A percentile compares a stretch with the other conserved stretches of the same genome.
Evolutionary conservation across 2,329 filamentous ascomycete species (phyloP).

Genomic region (Xylariaceae sp.): DNA sequence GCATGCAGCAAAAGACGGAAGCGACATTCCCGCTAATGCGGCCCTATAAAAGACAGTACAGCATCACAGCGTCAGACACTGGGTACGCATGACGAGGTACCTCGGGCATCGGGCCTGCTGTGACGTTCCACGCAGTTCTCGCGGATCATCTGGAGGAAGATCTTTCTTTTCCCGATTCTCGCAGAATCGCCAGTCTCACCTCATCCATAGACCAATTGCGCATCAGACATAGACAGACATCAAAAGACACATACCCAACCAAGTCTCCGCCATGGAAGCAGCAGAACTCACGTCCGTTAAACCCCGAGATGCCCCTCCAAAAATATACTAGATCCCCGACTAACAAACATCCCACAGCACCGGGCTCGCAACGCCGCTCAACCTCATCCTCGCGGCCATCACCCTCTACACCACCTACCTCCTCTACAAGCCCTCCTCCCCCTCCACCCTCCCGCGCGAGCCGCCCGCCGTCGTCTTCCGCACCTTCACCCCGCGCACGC

Average conservation of each 20-base stretch:
- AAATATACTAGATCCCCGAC: not conserved
- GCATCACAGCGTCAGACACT: not conserved
- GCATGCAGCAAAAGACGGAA: not conserved
- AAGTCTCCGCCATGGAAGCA: slow-evolving; percentile 44
- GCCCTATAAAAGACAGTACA: not conserved
- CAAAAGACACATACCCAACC: slow-evolving; percentile 46
- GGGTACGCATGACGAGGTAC: not conserved
- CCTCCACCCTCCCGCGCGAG: slow-evolving; percentile 45
- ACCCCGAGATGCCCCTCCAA: not conserved
- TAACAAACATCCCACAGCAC: slow-evolving; percentile 28
- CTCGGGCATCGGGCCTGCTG: not conserved
- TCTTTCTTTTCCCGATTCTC: not conserved
- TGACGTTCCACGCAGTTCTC: not conserved
- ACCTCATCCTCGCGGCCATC: slow-evolving; percentile 53
- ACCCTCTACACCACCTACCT: slow-evolving; percentile 55
- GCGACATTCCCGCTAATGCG: not conserved
- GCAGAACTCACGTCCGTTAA: slow-evolving; percentile 15
- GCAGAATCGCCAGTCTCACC: not conserved
- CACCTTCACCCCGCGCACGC: slow-evolving; percentile 69
- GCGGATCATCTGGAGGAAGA: not conserved
- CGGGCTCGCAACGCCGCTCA: slow-evolving; percentile 55
- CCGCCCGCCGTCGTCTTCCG: slow-evolving; percentile 57
- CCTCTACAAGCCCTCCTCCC: slow-evolving; percentile 46
- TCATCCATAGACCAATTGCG: not conserved
- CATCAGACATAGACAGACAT: slow-evolving; percentile 50